Evolutionary conservation across 768 basidiomycete species (phyloP).

Genomic region (Auriscalpium orientale): DNA sequence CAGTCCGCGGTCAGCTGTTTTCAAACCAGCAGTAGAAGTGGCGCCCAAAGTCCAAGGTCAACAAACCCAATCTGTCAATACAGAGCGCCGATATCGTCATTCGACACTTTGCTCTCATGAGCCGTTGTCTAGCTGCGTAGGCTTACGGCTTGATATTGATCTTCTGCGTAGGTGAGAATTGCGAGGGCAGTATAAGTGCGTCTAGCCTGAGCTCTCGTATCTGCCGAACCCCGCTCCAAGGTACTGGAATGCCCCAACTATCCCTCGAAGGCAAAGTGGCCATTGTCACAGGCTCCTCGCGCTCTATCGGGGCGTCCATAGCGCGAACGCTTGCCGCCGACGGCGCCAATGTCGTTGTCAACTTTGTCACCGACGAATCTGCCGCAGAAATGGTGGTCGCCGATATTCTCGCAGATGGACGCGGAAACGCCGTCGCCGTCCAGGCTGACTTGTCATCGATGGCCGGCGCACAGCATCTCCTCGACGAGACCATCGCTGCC

Average conservation of each 20-base stretch:
- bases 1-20: no score
- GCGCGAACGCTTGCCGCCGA: conserved; percentile 43
- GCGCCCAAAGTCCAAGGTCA: no score
- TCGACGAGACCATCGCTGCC: conserved; percentile 39
- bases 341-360: conserved; percentile 52
- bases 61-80: no score
- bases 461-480: conserved; percentile 39
- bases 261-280: conserved; percentile 28
- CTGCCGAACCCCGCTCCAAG: no score
- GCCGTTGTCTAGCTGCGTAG: no score
- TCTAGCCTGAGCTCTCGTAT: no score
- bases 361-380: conserved; percentile 37
- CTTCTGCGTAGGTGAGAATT: no score
- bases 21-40: no score
- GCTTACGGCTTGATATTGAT: no score
- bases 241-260: not conserved
- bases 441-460: conserved; percentile 45
- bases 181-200: no score
- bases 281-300: conserved; percentile 55
- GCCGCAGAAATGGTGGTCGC: conserved; percentile 42
- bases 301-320: conserved; percentile 51
- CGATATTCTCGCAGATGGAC: conserved; percentile 35
- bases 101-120: no score
- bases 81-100: no score
- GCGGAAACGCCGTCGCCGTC: conserved; percentile 39